Conservation (phyloP, 352 stramenopile species). For the Pythium volutum region DNA sequence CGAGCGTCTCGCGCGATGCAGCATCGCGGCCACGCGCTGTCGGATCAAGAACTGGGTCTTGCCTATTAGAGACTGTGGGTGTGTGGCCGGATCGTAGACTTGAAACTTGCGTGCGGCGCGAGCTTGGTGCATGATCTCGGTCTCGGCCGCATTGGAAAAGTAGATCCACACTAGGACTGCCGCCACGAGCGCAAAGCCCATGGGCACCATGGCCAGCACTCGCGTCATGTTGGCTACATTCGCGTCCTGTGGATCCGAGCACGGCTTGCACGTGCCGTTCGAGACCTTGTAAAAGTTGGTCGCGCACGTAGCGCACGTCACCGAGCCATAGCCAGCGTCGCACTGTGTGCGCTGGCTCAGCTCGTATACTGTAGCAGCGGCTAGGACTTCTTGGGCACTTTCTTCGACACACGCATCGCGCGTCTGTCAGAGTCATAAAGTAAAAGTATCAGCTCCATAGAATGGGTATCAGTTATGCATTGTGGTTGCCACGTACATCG, state of each 20-base stretch:
- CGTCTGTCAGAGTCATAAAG: constrained; percentile 7
- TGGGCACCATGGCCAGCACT: constrained; percentile 42
- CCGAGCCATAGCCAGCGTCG: constrained; percentile 39
- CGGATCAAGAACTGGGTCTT: constrained; percentile 27
- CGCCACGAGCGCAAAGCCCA: constrained; percentile 32
- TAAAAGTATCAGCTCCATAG: background rate
- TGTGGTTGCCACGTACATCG: background rate
- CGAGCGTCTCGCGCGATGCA: constrained; percentile 6
- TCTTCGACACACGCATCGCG: constrained; percentile 17
- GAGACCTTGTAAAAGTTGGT: constrained; percentile 55
- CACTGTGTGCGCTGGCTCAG: constrained; percentile 30
- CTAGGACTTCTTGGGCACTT: background rate
- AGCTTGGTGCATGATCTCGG: constrained; percentile 48
- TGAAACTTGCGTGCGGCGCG: constrained; percentile 53
- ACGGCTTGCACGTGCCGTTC: constrained; percentile 57
- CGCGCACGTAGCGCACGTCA: constrained; percentile 49
- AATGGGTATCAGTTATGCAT: background rate
- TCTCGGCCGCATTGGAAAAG: constrained; percentile 48
- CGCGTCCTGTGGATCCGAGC: constrained; percentile 39
- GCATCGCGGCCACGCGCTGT: constrained; percentile 22
- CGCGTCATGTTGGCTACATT: constrained; percentile 31
- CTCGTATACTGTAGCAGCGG: background rate
- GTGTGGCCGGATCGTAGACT: constrained; percentile 31
- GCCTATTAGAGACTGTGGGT: constrained; percentile 22
- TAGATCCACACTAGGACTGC: constrained; percentile 38